Base-by-base conservation (phyloP, 2,329 filamentous ascomycete genomes). In the Xylariaceae sp. region DNA sequence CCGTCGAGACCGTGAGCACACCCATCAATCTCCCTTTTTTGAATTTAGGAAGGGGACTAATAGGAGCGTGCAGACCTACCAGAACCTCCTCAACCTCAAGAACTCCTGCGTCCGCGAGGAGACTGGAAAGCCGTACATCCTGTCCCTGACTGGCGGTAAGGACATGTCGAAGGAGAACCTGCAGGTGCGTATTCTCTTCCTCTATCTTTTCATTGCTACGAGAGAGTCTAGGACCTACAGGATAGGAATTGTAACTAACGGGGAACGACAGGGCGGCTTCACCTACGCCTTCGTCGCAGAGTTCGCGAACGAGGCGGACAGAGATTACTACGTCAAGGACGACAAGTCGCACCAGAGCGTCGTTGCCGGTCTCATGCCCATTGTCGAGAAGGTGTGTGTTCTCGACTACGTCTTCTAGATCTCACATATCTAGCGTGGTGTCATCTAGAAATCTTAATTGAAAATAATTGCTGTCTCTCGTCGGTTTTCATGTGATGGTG, bases 131-230 rank as follows among this genome's bases (percentile, higher is more conserved):
- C 80, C 81, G 0, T 90, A 89, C 66, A 83, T 89, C 59, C 79
- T 77, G 57, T 78, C 80, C 0, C 75, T 80, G 13, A 77, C 78
- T 0, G 86, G 85, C 0, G 86, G 87, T 0, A 75, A 73, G 57
- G 83, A 89, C 67, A 86, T 83, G 66, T 87, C 83, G 37, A 77
- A 76, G 0, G 86, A 89, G 70, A 82, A 81, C 6, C 72, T 78
- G 45, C 80, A 86, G 74, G 85, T 88, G 75, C 37, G 7, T 59
- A 73, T 65, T 2, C 9, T 45, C 35, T 17, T 50, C 9, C 23
- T 30, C 23, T 5, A 30, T 30, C 23, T 30, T 1, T 30, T 30
- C 23, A 30, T 30, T 30, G 23, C 23, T 30, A 30, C 23, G 23
- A 30, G 23, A 30, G 23, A 30, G 23, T 30, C 23, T 30, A 6